Base-by-base conservation (phyloP, 306 rosid genomes). In the Vachellia pachyceras region DNA sequence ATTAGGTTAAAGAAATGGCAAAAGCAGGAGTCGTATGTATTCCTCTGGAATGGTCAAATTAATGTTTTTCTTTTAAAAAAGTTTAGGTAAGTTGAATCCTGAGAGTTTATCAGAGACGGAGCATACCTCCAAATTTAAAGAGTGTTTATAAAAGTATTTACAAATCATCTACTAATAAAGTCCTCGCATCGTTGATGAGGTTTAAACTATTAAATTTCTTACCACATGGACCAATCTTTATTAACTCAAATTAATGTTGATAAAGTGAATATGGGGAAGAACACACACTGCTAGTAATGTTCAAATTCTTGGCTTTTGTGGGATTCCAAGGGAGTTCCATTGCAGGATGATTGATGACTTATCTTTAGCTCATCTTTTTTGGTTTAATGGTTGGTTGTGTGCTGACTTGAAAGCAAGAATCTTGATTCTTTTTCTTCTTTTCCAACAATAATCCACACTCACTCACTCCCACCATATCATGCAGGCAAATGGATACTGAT, bases 341-440 rank as follows among this genome's bases (percentile, higher is more conserved):
- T 57, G 20, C 42, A 39, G 41, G 46, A 66, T 66, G 47, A 75
- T 41, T 29, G 33, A 57, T 55, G 63, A 55, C 13, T 55, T 40
- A 29, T 41, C 42, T 12, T 35, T 22, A 63, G 35, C 39, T 82
- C 35, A 40, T 76, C 58, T 12, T 58, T 82, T 82, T 69, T 44
- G 22, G 25, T 18, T 18, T 39, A 22, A 57, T 77, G 65, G 22
- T 37, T 54, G 22, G 58, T 54, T 77, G 47, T 37, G 1, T 25
- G 40, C 46, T 82, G 44, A 4, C 15, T 68, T 55, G 23, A 76
- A 55, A 36, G 72, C 7, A 44, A 23, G 42, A 66, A 66, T 74
- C 49, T 20, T 37, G 29, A 25, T 10, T 25, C 15, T 60, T 60
- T 60, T n/a, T n/a, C n/a, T 60, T 0, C 12, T 25, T 60, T 39